phyloP scores from a whole-genome alignment of 768 basidiomycete species.

The Pulveroboletus sp. region DNA sequence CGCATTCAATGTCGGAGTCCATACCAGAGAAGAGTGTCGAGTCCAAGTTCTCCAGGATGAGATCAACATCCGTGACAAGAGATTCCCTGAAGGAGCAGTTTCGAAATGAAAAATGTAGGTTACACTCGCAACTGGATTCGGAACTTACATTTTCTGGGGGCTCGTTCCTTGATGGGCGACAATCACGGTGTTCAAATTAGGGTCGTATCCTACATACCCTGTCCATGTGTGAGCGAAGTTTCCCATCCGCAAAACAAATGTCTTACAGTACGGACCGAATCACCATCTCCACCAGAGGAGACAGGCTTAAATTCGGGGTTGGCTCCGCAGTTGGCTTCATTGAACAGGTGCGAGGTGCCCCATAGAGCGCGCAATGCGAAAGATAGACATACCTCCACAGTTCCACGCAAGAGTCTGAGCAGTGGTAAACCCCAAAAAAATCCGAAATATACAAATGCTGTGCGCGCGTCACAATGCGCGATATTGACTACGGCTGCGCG shows the following conservation, averaged over 20 bases:
- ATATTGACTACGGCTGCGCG: too few species aligned
- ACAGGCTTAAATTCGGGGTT: conserved; percentile 47
- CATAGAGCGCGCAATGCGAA: neutral
- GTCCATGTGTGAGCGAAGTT: neutral
- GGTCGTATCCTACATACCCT: conserved; percentile 58
- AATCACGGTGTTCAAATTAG: conserved; percentile 34
- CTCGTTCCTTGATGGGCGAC: conserved; percentile 39
- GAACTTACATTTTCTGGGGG: conserved; percentile 27
- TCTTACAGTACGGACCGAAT: conserved; percentile 39
- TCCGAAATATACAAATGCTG: too few species aligned
- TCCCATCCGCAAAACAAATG: neutral
- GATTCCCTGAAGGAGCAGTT: conserved; percentile 25
- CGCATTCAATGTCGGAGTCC: conserved; percentile 38
- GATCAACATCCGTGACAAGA: conserved; percentile 41
- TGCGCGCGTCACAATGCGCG: too few species aligned
- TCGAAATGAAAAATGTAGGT: conserved; percentile 1
- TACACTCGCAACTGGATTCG: neutral
- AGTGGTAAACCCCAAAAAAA: too few species aligned
- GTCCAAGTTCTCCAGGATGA: conserved; percentile 35
- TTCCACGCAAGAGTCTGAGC: conserved; percentile 44
- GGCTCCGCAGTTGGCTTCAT: conserved; percentile 43
- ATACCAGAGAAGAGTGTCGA: conserved; percentile 51
- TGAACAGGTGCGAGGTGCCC: neutral
- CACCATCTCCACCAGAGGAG: conserved; percentile 48
- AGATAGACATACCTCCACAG: conserved; percentile 49